Base-by-base conservation (phyloP, 345 rosid species). In the Linum usitatissimum region DNA sequence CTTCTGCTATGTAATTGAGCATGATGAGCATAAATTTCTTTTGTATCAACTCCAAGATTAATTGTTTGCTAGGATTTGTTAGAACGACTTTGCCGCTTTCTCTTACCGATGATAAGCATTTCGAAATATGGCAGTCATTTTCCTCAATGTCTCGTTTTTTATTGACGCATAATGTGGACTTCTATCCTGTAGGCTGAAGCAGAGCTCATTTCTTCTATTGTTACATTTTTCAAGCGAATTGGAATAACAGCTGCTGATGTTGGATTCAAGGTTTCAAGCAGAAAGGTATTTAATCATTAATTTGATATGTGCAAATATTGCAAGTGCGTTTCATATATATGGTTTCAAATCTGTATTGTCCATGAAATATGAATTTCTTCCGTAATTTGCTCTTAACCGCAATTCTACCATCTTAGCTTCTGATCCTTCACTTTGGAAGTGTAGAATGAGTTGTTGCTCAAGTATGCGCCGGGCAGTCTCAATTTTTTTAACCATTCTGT, bases 231-330 rank as follows among this genome's bases (percentile, higher is more conserved):
- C 78, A 89, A 84, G 76, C 77, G 78, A 70, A 69, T 89, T 78
- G 97, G 99, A 62, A 81, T 93, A 69, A 83, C 87, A 36, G 73
- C 87, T 38, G 79, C 87, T 49, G 97, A 93, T 73, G 87, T 93
- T 64, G 97, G 99, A 64, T 86, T 93, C 73, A 89, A 80, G 76
- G 79, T 89, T 80, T 89, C 96, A 19, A 93, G 99, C 77, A 84
- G 99, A 65, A 93, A 93, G 97, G 97, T 92, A 31, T 31, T 18
- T 15, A 18, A 23, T 21, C 2, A 10, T 12, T 45, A 10, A 45
- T 10, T 45, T 45, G 51, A 10, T 9, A 45, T 45, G 17, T 45
- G 13, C 1, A 45, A 45, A 45, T 45, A 12, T 45, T 45, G 15
- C 10, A 13, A 45, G 14, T 45, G 14, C 17, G 15, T 45, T 1